phyloP scores from a whole-genome alignment of 306 rosid species.

The Trichosanthes cucumerina region DNA sequence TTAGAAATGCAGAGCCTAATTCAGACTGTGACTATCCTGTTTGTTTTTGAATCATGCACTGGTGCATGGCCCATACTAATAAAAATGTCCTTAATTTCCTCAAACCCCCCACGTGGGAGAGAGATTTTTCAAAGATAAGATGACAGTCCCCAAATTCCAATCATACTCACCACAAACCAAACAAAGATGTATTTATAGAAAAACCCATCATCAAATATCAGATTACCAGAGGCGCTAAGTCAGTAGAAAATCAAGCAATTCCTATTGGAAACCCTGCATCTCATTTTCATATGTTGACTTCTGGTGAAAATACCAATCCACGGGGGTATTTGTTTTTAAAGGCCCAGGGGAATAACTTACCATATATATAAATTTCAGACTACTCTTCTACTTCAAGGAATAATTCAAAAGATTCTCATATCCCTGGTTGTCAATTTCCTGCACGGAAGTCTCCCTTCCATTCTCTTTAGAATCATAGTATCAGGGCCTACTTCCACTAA shows the following conservation, averaged over 20 bases:
- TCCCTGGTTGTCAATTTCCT: background rate
- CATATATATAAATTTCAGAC: background rate
- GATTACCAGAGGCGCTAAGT: background rate
- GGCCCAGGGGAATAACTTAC: background rate
- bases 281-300: background rate
- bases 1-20: background rate
- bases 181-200: background rate
- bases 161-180: background rate
- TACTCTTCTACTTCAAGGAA: background rate
- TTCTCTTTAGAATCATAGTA: background rate
- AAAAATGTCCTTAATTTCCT: background rate
- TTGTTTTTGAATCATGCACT: background rate
- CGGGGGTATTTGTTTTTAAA: background rate
- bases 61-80: constrained; percentile 1
- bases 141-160: background rate
- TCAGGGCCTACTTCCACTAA: background rate
- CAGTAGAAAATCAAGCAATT: background rate
- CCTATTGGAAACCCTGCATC: background rate
- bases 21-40: background rate
- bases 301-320: background rate
- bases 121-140: background rate
- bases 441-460: background rate
- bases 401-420: background rate
- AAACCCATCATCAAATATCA: background rate
- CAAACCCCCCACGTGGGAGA: background rate